Evolutionary conservation across 345 rosid genomes (phyloP), one percentile per base, ranked within the genome.

Genomic region (Citrus sp.): DNA sequence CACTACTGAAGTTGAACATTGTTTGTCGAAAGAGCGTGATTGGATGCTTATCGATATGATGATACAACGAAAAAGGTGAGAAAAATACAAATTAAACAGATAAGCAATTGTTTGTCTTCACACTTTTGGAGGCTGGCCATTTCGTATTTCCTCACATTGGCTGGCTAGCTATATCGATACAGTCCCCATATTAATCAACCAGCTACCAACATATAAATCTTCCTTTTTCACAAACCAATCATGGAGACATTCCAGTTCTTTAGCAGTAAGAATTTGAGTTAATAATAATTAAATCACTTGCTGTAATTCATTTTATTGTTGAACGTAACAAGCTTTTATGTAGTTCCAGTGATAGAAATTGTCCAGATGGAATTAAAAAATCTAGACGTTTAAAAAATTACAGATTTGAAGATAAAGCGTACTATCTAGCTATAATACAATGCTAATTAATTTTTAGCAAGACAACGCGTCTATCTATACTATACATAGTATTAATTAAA

Each of bases 31-130:
- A 51, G 69, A 78, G 73, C 56, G 61, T 70, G 80, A 77, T 68
- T 74, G 34, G 67, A 82, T 79, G 79, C 81, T 77, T 77, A 74
- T 72, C 60, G 30, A 49, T 79, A 59, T 72, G 59, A 85, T 70
- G 79, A n/a, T 77, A 73, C 67, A 40, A 74, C 18, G 40, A 76
- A 81, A 79, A 76, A 55, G 56, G 40, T 72, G 24, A 54, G 83
- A 80, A 72, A 82, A 72, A 61, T 82, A 75, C 86, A 81, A 83
- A 67, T 73, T 62, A 77, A 86, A 84, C 86, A 77, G 85, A 77
- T 68, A 80, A 78, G 82, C 82, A 79, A 69, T 64, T 65, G 27
- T 67, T 78, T 84, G 84, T 81, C 84, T 60, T 72, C 22, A 76
- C 38, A 54, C 64, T 51, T 66, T 54, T 76, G 64, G 64, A 51